phyloP scores from a whole-genome alignment of 1,284 basidiomycete species.

The Tetrapyrgos nigripes region DNA sequence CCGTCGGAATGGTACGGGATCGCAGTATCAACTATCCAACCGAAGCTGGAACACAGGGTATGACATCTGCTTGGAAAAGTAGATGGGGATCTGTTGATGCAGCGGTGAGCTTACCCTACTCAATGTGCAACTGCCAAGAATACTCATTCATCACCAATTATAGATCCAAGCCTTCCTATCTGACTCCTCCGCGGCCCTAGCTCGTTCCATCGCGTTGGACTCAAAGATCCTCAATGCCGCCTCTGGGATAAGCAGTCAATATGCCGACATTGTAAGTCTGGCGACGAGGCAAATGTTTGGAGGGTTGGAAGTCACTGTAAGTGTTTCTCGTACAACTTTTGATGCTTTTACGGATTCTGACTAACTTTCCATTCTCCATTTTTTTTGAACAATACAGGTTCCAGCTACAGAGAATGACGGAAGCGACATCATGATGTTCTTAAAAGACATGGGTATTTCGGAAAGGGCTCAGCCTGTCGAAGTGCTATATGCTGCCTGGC shows the following conservation, averaged over 20 bases:
- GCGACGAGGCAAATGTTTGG: constrained; percentile 60
- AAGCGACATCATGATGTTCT: not conserved
- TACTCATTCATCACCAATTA: no score
- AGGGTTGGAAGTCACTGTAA: constrained; percentile 55
- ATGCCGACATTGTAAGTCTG: constrained; percentile 52
- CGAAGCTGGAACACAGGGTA: constrained; percentile 30
- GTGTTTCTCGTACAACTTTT: constrained; percentile 39
- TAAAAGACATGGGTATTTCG: not conserved
- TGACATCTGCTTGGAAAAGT: constrained; percentile 36
- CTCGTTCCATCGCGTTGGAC: constrained; percentile 51
- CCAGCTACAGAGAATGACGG: constrained; percentile 48
- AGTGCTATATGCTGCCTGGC: constrained; percentile 62
- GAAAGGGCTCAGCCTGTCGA: constrained; percentile 63
- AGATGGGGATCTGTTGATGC: not conserved
- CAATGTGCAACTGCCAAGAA: no score
- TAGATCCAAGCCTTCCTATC: constrained; percentile 1
- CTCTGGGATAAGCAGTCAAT: constrained; percentile 51
- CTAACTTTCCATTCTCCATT: constrained; percentile 53
- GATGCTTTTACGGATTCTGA: no score
- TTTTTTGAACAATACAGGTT: constrained; percentile 48
- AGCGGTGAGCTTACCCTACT: no score
- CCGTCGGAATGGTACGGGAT: constrained; percentile 51
- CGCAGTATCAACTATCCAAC: constrained; percentile 51
- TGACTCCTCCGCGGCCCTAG: constrained; percentile 32
- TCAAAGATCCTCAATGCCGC: constrained; percentile 50